Conservation (phyloP, 2,329 filamentous ascomycete species). For the Teratosphaeria zuluensis region DNA sequence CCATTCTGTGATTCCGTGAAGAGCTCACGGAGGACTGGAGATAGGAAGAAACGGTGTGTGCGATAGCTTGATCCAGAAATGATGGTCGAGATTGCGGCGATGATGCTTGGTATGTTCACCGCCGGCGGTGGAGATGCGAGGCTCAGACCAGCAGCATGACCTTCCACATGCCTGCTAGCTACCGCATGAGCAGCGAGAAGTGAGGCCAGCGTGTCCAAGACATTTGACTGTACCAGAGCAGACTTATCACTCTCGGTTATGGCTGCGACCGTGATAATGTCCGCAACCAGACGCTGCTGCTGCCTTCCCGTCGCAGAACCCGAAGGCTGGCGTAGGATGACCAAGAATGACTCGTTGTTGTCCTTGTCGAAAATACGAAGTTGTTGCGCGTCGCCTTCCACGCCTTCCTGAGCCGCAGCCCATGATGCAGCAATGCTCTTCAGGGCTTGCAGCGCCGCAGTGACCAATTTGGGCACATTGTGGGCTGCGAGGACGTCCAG, state of each 20-base stretch:
- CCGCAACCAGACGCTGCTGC: slow-evolving; percentile 52
- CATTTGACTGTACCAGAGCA: slow-evolving; percentile 58
- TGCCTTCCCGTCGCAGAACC: slow-evolving; percentile 45
- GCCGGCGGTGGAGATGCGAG: slow-evolving; percentile 46
- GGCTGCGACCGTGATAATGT: slow-evolving; percentile 54
- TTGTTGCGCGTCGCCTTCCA: neutral
- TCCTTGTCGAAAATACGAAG: slow-evolving; percentile 49
- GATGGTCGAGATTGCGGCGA: slow-evolving; percentile 69
- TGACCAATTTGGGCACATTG: slow-evolving; percentile 53
- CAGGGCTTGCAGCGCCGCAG: slow-evolving; percentile 65
- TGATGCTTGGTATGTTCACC: slow-evolving; percentile 53
- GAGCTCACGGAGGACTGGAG: slow-evolving; percentile 38
- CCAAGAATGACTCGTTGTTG: slow-evolving; percentile 52
- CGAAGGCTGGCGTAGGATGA: slow-evolving; percentile 54
- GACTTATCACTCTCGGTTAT: slow-evolving; percentile 60
- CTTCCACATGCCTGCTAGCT: slow-evolving; percentile 16
- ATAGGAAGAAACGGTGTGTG: slow-evolving; percentile 47
- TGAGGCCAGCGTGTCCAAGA: slow-evolving; percentile 69
- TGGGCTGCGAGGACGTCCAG: slow-evolving; percentile 58
- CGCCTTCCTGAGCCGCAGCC: slow-evolving; percentile 2
- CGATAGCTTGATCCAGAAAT: slow-evolving; percentile 71
- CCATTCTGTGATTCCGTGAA: slow-evolving; percentile 14
- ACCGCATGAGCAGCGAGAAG: slow-evolving; percentile 56
- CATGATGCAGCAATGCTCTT: slow-evolving; percentile 58
- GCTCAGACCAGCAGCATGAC: slow-evolving; percentile 12